Conservation (phyloP, 768 basidiomycete species). For the Pleurotus tuoliensis region DNA sequence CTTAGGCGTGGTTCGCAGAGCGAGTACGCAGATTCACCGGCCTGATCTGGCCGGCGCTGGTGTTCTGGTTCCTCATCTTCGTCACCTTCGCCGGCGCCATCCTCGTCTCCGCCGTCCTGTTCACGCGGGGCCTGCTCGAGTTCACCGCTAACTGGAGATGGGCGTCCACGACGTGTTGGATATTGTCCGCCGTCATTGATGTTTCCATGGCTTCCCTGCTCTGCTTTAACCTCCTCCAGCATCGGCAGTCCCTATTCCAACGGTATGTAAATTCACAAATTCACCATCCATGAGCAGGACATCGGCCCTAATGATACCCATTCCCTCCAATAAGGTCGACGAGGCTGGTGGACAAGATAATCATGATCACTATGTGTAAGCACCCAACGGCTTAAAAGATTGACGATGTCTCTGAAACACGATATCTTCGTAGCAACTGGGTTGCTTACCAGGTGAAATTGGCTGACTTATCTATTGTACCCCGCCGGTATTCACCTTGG, state of each 20-base stretch:
- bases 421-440: background rate
- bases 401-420: background rate
- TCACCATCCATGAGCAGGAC: too few species aligned
- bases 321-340: background rate
- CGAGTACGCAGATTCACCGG: slow-evolving; percentile 26
- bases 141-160: slow-evolving; percentile 23
- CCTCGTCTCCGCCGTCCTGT: slow-evolving; percentile 19
- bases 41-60: slow-evolving; percentile 19
- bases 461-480: background rate
- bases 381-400: background rate
- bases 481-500: background rate
- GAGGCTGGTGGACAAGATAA: slow-evolving; percentile 1
- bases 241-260: slow-evolving; percentile 16
- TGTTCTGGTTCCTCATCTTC: slow-evolving; percentile 21
- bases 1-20: slow-evolving; percentile 23
- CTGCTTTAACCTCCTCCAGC: slow-evolving; percentile 24
- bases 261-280: slow-evolving; percentile 3
- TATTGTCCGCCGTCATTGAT: slow-evolving; percentile 24
- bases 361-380: slow-evolving; percentile 7
- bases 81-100: slow-evolving; percentile 26
- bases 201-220: slow-evolving; percentile 28
- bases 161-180: slow-evolving; percentile 27
- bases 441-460: background rate
- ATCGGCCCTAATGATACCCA: too few species aligned
- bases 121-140: slow-evolving; percentile 11